Evolutionary conservation across 768 basidiomycete species (phyloP).

Genomic region (Aureoboletus auriporus): DNA sequence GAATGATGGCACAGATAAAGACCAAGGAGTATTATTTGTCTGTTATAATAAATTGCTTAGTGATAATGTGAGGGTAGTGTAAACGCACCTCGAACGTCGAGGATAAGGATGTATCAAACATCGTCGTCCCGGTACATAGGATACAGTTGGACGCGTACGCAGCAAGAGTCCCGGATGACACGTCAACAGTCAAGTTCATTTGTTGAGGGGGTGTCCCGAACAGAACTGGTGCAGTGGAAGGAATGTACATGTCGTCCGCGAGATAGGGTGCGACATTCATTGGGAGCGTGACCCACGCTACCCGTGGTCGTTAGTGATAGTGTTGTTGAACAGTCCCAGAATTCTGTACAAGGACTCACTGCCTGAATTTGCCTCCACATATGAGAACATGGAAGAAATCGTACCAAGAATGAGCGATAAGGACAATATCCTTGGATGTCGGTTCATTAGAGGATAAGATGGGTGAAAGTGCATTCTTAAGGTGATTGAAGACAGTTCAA

Average conservation of each 20-base stretch:
- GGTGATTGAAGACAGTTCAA: no score
- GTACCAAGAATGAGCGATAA: neutral
- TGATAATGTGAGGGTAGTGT: no score
- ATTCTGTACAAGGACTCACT: constrained; percentile 4
- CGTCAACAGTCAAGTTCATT: constrained; percentile 21
- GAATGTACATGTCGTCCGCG: constrained; percentile 3
- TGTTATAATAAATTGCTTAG: neutral
- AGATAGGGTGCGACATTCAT: constrained; percentile 20
- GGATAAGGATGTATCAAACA: constrained; percentile 21
- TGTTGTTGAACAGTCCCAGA: no score
- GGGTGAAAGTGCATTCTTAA: neutral
- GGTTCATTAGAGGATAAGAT: neutral
- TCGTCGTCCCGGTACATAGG: constrained; percentile 19
- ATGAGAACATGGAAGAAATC: constrained; percentile 1
- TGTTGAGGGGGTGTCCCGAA: constrained; percentile 27
- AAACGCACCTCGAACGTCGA: constrained; percentile 22
- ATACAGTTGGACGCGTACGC: constrained; percentile 23
- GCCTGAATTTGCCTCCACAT: constrained; percentile 11
- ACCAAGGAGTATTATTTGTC: constrained; percentile 18
- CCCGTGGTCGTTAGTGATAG: no score
- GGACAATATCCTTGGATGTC: neutral
- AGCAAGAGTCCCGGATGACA: constrained; percentile 10
- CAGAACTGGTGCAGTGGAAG: constrained; percentile 17
- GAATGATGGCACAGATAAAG: constrained; percentile 11
- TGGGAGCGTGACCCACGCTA: constrained; percentile 25